Conservation (phyloP, 257 asterid species). For the Sherardia arvensis region DNA sequence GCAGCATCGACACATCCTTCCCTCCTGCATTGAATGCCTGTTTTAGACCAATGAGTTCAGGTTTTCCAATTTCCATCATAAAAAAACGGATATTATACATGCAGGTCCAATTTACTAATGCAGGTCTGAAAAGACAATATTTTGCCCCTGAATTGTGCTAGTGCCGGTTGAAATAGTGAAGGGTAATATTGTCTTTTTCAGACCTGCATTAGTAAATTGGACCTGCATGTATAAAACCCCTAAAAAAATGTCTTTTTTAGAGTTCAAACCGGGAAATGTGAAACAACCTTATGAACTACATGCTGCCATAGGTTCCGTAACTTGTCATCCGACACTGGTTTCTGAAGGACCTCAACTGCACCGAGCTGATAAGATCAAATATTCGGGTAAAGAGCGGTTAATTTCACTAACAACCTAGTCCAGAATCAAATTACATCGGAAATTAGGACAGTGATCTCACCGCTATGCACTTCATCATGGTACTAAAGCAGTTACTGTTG, state of each 20-base stretch:
- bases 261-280: background rate
- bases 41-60: constrained; percentile 19
- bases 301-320: constrained; percentile 45
- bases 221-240: too few species aligned
- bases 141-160: too few species aligned
- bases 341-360: constrained; percentile 49
- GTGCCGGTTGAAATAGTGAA: too few species aligned
- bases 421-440: background rate
- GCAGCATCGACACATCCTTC: constrained; percentile 29
- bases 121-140: too few species aligned
- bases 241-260: background rate
- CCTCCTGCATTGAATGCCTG: constrained; percentile 44
- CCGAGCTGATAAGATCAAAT: constrained; percentile 29
- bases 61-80: too few species aligned
- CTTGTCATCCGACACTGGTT: constrained; percentile 42
- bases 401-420: background rate
- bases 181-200: too few species aligned
- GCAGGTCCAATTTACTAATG: too few species aligned
- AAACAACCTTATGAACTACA: constrained; percentile 39
- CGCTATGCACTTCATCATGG: constrained; percentile 51
- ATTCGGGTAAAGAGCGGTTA: background rate
- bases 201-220: too few species aligned
- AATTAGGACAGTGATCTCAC: constrained; percentile 23
- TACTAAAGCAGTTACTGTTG: constrained; percentile 26
- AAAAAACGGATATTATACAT: too few species aligned